phyloP scores from a whole-genome alignment of 805 yeast species.

The Lachancea fermentati region DNA sequence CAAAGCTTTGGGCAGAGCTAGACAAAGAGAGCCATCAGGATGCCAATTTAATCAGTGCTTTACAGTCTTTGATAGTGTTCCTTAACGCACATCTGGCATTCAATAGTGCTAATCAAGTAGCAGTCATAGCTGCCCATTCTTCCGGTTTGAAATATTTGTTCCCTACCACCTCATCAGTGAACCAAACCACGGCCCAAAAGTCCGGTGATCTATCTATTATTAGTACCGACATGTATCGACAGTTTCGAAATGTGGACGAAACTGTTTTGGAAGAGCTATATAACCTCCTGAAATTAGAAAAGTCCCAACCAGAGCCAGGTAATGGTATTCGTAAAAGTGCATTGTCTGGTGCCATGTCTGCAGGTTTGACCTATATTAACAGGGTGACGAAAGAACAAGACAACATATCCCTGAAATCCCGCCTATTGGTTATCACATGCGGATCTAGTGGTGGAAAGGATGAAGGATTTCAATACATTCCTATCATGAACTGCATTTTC shows the following conservation, averaged over 20 bases:
- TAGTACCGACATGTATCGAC: constrained; percentile 71
- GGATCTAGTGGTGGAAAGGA: constrained; percentile 59
- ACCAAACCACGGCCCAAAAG: constrained; percentile 8
- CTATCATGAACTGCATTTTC: constrained; percentile 92
- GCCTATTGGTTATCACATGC: constrained; percentile 49
- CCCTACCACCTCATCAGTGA: constrained; percentile 38
- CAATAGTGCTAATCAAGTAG: constrained; percentile 77
- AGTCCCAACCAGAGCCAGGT: constrained; percentile 16
- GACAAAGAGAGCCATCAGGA: constrained; percentile 26
- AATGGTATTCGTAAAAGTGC: constrained; percentile 40
- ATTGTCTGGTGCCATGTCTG: constrained; percentile 72
- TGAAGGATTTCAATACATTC: constrained; percentile 74
- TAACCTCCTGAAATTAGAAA: constrained; percentile 36
- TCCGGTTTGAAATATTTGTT: constrained; percentile 63
- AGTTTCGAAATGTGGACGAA: constrained; percentile 75
- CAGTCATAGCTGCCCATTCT: constrained; percentile 72
- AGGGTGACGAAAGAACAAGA: constrained; percentile 49
- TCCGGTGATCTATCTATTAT: constrained; percentile 31
- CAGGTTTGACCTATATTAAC: constrained; percentile 77
- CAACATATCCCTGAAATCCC: constrained; percentile 47
- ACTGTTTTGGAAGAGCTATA: constrained; percentile 57
- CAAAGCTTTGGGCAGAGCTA: constrained; percentile 42
- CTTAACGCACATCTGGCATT: constrained; percentile 84
- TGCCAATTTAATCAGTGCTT: constrained; percentile 50
- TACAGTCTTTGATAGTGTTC: constrained; percentile 65